A percentile compares a stretch with the other conserved stretches of the same genome.
These are phyloP conservation scores for Pichia sp. DNA, from an alignment of 1,139 yeast genomes.

Conservation along the genomic window DNA sequence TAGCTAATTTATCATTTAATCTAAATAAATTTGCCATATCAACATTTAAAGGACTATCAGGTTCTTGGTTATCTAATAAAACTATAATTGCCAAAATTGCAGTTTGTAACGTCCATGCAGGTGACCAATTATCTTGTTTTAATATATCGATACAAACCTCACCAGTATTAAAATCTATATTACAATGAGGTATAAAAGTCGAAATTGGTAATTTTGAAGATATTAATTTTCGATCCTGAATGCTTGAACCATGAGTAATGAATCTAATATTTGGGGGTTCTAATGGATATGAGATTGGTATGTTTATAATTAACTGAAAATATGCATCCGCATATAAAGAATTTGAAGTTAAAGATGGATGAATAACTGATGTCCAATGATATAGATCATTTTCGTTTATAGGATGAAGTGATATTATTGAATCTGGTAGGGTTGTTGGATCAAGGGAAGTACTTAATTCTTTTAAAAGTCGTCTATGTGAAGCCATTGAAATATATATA, in stretches of 20 bases:
- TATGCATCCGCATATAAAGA: neutral
- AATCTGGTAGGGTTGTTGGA: too few relatives aligned
- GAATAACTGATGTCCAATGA: too few relatives aligned
- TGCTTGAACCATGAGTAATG: neutral
- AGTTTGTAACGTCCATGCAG: slow-evolving; percentile 76
- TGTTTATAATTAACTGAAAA: neutral
- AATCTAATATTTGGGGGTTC: neutral
- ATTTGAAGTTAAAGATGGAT: too few relatives aligned
- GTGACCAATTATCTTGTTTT: slow-evolving; percentile 67
- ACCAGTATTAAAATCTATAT: slow-evolving; percentile 62
- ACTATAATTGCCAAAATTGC: slow-evolving; percentile 67
- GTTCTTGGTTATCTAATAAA: slow-evolving; percentile 71
- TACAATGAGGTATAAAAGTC: slow-evolving; percentile 63
- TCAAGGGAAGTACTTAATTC: too few relatives aligned
- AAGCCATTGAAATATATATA: too few relatives aligned
- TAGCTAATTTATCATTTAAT: slow-evolving; percentile 48
- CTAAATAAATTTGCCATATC: slow-evolving; percentile 78
- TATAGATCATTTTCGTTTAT: too few relatives aligned
- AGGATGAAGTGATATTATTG: too few relatives aligned
- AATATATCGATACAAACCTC: slow-evolving; percentile 78
- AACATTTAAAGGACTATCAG: slow-evolving; percentile 77
- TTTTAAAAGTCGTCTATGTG: too few relatives aligned
- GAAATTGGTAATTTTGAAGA: slow-evolving; percentile 9
- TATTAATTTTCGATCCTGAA: neutral
- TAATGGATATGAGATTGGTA: neutral